Conservation (phyloP, 2,329 filamentous ascomycete species). For the Amylocarpus encephaloides region DNA sequence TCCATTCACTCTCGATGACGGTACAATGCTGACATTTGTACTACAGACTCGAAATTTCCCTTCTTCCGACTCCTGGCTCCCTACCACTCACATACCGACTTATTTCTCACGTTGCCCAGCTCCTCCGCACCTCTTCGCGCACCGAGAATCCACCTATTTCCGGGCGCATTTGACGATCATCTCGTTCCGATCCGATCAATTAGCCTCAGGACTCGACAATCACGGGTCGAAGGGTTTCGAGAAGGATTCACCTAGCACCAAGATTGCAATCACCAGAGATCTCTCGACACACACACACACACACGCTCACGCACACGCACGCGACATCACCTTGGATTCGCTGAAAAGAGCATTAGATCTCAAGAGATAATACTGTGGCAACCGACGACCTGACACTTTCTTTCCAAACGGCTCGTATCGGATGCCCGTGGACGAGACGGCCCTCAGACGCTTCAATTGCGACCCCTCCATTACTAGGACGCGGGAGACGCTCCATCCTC, state of each 20-base stretch:
- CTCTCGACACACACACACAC: background rate
- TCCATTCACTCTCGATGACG: background rate
- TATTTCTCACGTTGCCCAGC: conserved; percentile 20
- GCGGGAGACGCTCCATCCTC: background rate
- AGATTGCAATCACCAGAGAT: conserved; percentile 1
- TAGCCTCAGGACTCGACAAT: conserved; percentile 16
- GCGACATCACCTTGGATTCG: too few relatives aligned
- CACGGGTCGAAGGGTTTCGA: conserved; percentile 9
- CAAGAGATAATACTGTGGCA: background rate
- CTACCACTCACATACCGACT: conserved; percentile 21
- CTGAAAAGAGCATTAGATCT: background rate
- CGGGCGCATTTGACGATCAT: conserved; percentile 5
- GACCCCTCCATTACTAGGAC: background rate
- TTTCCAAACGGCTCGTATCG: too few relatives aligned
- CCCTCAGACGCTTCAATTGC: too few relatives aligned
- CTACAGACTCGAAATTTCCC: conserved; percentile 21
- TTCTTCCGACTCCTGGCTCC: conserved; percentile 19
- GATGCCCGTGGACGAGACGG: too few relatives aligned
- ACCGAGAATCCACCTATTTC: conserved; percentile 10
- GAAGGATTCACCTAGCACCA: conserved; percentile 11
- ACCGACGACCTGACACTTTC: background rate
- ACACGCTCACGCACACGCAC: too few relatives aligned
- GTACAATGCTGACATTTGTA: conserved; percentile 21
- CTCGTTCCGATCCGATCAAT: conserved; percentile 8
- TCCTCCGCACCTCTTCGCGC: conserved; percentile 16